These are phyloP conservation scores for Penicillium macrosclerotiorum DNA, from an alignment of 495 filamentous ascomycete genomes.

Conservation along the genomic window DNA sequence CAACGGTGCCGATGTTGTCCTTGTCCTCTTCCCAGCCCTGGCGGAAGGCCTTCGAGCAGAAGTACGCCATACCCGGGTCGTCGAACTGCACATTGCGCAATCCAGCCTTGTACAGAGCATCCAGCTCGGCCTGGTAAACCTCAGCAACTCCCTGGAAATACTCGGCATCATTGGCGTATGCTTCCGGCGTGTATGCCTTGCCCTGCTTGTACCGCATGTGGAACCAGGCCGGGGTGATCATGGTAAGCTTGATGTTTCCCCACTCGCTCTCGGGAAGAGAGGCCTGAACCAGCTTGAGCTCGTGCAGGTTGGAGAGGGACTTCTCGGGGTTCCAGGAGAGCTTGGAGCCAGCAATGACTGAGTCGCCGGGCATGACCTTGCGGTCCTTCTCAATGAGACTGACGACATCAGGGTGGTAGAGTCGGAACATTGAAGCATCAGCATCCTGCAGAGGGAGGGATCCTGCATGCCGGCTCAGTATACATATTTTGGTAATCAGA, in stretches of 20 bases:
- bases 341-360: slow-evolving; percentile 63
- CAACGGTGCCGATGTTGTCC: slow-evolving; percentile 48
- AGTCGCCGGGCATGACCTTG: slow-evolving; percentile 59
- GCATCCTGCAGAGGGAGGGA: slow-evolving; percentile 40
- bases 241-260: slow-evolving; percentile 60
- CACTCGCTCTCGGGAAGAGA: slow-evolving; percentile 45
- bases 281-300: slow-evolving; percentile 56
- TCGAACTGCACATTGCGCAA: slow-evolving; percentile 65
- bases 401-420: slow-evolving; percentile 73
- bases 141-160: slow-evolving; percentile 62
- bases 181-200: slow-evolving; percentile 50
- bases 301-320: slow-evolving; percentile 51
- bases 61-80: slow-evolving; percentile 63
- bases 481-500: not conserved
- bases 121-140: slow-evolving; percentile 59
- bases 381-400: slow-evolving; percentile 59
- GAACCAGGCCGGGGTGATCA: slow-evolving; percentile 65
- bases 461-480: slow-evolving; percentile 22
- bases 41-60: slow-evolving; percentile 64
- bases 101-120: slow-evolving; percentile 59
- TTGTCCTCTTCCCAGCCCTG: slow-evolving; percentile 58
- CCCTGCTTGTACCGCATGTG: slow-evolving; percentile 64
- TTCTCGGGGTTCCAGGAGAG: slow-evolving; percentile 53
- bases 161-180: slow-evolving; percentile 56
- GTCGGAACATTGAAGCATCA: slow-evolving; percentile 56